Evolutionary conservation across 1,284 basidiomycete genomes (phyloP), one percentile per base, ranked within the genome.

Genomic region (Amanita bisporigera): DNA sequence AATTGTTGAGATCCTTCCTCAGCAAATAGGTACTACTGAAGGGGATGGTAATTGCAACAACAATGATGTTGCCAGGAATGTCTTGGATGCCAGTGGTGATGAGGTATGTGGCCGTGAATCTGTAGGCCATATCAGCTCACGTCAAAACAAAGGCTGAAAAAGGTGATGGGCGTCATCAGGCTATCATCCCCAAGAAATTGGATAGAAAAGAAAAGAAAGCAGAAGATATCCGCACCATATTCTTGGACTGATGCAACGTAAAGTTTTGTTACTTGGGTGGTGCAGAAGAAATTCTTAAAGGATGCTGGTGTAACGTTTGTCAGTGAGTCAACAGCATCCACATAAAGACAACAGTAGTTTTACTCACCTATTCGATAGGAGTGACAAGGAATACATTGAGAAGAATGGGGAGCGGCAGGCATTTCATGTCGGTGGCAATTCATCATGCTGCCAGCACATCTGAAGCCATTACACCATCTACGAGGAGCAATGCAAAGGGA

Each of bases 381-480:
- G 14, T 29, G 41, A 61, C 31, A 21, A 43, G 24, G 45, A 61
- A 29, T 43, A 43, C 14, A 12, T 61, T 19, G 17, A 61, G 45
- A 45, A 43, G 45, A 14, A 49, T 4, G 40, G 59, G 17, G 2
- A 43, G 24, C 59, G 29, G 12, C 11, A 26, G 1, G 40, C 59
- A 43, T 61, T 61, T 49, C 59, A 45, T 12, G 14, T 45, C 14
- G 40, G 59, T 6, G 4, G 17, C 3, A 61, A 61, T 24, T 45
- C 59, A 24, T 61, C 59, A 9, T 61, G 59, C 19, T 24, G n/a
- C n/a, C 40, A 61, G 15, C 59, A 61, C 14, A 61, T 61, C 12
- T 36, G 29, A 3, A n/a, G 40, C 45, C 59, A 61, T 24, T 49
- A 24, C 24, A 29, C 43, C 2, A 6, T 45, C 29, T 61, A 61